Percentiles rank a stretch among this genome's conserved stretches.
Evolutionary conservation across 148 eudicot species (phyloP).

Genomic region (Rhododendron vialii): DNA sequence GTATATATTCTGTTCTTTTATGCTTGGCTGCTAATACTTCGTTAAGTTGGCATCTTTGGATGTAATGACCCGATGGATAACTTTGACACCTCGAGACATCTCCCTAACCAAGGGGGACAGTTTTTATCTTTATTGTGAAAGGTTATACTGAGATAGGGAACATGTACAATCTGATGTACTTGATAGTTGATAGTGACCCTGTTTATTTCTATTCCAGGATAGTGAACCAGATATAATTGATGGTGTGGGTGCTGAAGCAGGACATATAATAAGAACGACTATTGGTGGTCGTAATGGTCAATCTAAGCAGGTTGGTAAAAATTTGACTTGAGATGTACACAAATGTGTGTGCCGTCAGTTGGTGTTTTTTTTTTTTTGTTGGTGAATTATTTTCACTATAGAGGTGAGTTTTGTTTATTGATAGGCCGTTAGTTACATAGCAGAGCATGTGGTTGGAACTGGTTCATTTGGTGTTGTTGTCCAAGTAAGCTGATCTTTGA

Average conservation of each 20-base stretch:
- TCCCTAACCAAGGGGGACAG: neutral
- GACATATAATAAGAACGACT: constrained; percentile 83
- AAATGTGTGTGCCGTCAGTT: neutral
- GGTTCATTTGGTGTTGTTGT: constrained; percentile 98
- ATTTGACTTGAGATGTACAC: constrained; percentile 3
- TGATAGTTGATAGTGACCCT: neutral
- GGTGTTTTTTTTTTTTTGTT: constrained; percentile 7
- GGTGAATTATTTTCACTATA: constrained; percentile 11
- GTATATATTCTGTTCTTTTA: neutral
- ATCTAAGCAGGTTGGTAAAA: constrained; percentile 73
- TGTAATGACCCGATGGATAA: neutral
- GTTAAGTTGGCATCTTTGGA: neutral
- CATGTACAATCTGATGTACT: neutral
- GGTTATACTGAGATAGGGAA: neutral
- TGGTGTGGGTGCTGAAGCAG: constrained; percentile 94
- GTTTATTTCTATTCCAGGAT: constrained; percentile 42
- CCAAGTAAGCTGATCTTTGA: constrained; percentile 51
- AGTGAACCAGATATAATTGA: constrained; percentile 90
- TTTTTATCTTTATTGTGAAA: neutral
- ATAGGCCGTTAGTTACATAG: constrained; percentile 84
- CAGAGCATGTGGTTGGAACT: constrained; percentile 97
- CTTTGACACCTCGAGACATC: neutral
- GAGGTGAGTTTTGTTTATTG: constrained; percentile 23
- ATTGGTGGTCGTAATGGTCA: constrained; percentile 96
- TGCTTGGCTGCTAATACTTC: neutral